These are phyloP conservation scores for Nemania abortiva DNA, from an alignment of 2,329 filamentous ascomycete species.

Conservation along the genomic window DNA sequence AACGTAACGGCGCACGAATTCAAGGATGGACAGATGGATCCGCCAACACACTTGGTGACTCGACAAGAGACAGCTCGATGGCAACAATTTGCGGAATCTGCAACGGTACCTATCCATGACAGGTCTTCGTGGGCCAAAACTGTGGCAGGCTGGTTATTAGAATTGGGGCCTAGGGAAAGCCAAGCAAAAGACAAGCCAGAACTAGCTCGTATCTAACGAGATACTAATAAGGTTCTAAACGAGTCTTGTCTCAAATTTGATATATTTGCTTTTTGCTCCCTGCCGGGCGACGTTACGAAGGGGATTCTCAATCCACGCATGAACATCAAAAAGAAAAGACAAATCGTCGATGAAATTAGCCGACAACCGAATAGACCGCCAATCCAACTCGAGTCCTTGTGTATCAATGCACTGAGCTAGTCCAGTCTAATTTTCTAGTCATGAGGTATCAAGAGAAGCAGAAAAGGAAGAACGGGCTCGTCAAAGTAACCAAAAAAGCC, in stretches of 20 bases:
- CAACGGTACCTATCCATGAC: too few relatives aligned
- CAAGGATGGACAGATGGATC: neutral
- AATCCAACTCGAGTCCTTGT: neutral
- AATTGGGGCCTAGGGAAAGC: too few relatives aligned
- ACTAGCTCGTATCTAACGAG: too few relatives aligned
- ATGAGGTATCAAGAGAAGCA: slow-evolving; percentile 1
- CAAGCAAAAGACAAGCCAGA: too few relatives aligned
- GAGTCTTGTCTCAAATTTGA: too few relatives aligned
- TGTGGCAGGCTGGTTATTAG: too few relatives aligned
- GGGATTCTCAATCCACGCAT: neutral
- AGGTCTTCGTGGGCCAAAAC: too few relatives aligned
- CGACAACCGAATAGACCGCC: too few relatives aligned
- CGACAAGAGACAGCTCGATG: neutral
- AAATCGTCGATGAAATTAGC: neutral
- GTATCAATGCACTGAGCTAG: slow-evolving; percentile 6
- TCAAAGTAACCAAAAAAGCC: neutral
- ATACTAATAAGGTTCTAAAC: too few relatives aligned
- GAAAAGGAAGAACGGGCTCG: neutral
- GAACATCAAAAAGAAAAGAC: neutral
- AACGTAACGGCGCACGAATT: neutral
- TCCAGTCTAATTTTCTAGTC: neutral
- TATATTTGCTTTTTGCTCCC: neutral
- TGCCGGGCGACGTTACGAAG: neutral
- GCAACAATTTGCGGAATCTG: neutral
- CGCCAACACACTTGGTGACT: neutral